A percentile compares a stretch with the other conserved stretches of the same genome.
Conservation (phyloP, 106 monocot genomes). For the Dioscorea zingiberensis region DNA sequence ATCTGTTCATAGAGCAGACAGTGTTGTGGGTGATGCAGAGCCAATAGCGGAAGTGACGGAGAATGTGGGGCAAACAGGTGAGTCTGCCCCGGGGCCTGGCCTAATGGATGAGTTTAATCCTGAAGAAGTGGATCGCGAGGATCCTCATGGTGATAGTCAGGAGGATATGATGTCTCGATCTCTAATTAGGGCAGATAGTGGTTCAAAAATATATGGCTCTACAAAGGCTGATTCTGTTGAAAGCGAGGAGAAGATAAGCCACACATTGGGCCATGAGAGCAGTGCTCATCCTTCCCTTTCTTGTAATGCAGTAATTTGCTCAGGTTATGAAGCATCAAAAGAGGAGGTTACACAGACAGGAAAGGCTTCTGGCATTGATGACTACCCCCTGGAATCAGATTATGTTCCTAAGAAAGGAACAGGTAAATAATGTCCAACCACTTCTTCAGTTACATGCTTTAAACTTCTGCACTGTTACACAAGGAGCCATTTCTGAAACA, state of each 20-base stretch:
- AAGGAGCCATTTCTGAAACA: too few relatives aligned
- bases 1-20: slow-evolving; percentile 57
- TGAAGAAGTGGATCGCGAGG: slow-evolving; percentile 62
- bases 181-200: slow-evolving; percentile 75
- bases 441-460: background rate
- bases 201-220: slow-evolving; percentile 86
- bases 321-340: slow-evolving; percentile 60
- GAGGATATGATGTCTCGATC: slow-evolving; percentile 91
- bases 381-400: slow-evolving; percentile 36
- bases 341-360: slow-evolving; percentile 77
- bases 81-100: slow-evolving; percentile 80
- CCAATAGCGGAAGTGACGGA: slow-evolving; percentile 83
- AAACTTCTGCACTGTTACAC: background rate
- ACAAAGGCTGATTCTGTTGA: slow-evolving; percentile 86
- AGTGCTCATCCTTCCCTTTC: slow-evolving; percentile 79
- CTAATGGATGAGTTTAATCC: slow-evolving; percentile 88
- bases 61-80: slow-evolving; percentile 84
- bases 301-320: slow-evolving; percentile 88
- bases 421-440: slow-evolving; percentile 25
- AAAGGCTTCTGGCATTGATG: slow-evolving; percentile 33
- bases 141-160: slow-evolving; percentile 91
- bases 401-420: slow-evolving; percentile 44
- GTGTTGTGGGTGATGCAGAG: slow-evolving; percentile 68
- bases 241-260: slow-evolving; percentile 75
- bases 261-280: slow-evolving; percentile 41